These are phyloP conservation scores for Torulaspora delbrueckii DNA, from an alignment of 805 yeast genomes.

Conservation along the genomic window DNA sequence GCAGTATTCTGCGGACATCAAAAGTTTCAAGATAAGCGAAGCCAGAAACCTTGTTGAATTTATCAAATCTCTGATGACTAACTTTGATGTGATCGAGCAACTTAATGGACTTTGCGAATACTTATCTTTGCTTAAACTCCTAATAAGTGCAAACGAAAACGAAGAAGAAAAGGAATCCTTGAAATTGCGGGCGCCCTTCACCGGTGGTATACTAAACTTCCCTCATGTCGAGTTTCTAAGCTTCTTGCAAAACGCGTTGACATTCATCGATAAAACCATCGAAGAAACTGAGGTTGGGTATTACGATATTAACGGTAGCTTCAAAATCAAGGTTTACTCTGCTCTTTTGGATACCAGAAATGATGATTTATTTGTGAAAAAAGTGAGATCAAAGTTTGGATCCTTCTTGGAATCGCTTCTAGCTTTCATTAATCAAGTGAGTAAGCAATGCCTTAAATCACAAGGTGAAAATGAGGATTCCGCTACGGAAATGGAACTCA, in stretches of 20 bases:
- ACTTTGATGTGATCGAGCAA: conserved; percentile 65
- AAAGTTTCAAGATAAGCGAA: conserved; percentile 59
- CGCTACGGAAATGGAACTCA: conserved; percentile 17
- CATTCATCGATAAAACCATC: conserved; percentile 52
- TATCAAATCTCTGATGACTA: conserved; percentile 59
- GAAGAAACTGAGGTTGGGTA: conserved; percentile 35
- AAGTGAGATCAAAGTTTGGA: conserved; percentile 27
- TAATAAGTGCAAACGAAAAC: conserved; percentile 39
- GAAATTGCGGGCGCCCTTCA: conserved; percentile 55
- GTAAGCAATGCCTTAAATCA: conserved; percentile 3
- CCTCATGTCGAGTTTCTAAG: conserved; percentile 44
- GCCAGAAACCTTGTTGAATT: conserved; percentile 68
- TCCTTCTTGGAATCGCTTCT: conserved; percentile 24
- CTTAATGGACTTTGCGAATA: conserved; percentile 49
- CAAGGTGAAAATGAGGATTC: conserved; percentile 14
- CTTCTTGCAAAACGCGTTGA: conserved; percentile 49
- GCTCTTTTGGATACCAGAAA: conserved; percentile 41
- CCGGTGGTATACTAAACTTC: conserved; percentile 52
- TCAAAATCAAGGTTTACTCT: conserved; percentile 52
- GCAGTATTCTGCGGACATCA: conserved; percentile 56
- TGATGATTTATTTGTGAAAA: conserved; percentile 10
- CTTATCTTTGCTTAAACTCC: conserved; percentile 36
- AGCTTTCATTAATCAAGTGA: conserved; percentile 20
- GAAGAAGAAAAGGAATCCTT: conserved; percentile 39
- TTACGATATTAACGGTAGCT: conserved; percentile 30